Evolutionary conservation across 805 yeast species (phyloP).

Genomic region (Priceomyces melissophilus): DNA sequence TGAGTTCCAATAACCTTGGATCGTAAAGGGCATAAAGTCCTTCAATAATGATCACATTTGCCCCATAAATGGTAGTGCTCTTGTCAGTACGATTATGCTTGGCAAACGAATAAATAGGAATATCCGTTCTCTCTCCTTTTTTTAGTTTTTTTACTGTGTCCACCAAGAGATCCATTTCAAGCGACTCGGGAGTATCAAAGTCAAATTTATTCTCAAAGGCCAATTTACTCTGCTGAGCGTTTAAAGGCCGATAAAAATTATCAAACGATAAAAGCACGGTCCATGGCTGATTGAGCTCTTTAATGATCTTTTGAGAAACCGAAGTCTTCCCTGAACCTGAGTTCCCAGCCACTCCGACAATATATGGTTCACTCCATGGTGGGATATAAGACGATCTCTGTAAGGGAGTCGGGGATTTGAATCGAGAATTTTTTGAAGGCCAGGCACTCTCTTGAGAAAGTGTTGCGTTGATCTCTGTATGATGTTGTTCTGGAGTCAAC

Average conservation of each 20-base stretch:
- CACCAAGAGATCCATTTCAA: slow-evolving; percentile 72
- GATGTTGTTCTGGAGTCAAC: background rate
- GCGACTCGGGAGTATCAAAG: slow-evolving; percentile 82
- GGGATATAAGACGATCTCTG: slow-evolving; percentile 27
- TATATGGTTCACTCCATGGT: slow-evolving; percentile 43
- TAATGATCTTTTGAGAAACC: slow-evolving; percentile 78
- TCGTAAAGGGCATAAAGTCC: slow-evolving; percentile 85
- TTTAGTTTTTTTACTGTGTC: slow-evolving; percentile 64
- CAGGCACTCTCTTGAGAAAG: no score
- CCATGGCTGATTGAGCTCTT: slow-evolving; percentile 85
- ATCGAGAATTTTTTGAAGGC: background rate
- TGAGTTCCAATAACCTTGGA: slow-evolving; percentile 60
- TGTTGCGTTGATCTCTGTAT: background rate
- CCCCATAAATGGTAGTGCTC: slow-evolving; percentile 81
- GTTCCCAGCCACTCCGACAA: slow-evolving; percentile 48
- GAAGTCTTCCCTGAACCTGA: slow-evolving; percentile 89
- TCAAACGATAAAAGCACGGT: slow-evolving; percentile 86
- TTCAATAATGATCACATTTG: slow-evolving; percentile 88
- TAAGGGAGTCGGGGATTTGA: slow-evolving; percentile 2
- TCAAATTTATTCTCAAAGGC: slow-evolving; percentile 77
- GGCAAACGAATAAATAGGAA: slow-evolving; percentile 57
- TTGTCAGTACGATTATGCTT: slow-evolving; percentile 67
- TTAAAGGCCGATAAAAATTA: slow-evolving; percentile 81
- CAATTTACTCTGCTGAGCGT: slow-evolving; percentile 50
- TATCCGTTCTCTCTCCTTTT: slow-evolving; percentile 51